These are phyloP conservation scores for Croton setiger DNA, from an alignment of 441 rosid genomes.

Conservation along the genomic window DNA sequence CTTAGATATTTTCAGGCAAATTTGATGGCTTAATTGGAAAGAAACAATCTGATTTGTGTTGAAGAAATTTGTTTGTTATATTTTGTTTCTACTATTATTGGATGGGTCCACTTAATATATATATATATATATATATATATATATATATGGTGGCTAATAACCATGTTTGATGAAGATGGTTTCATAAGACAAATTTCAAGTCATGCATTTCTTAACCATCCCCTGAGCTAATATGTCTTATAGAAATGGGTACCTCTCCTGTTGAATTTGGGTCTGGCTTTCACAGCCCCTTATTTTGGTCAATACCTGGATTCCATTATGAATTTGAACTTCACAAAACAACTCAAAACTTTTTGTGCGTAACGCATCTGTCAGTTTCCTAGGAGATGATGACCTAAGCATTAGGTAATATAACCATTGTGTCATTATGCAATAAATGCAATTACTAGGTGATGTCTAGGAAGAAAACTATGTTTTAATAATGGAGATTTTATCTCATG, in stretches of 20 bases:
- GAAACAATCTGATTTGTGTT: background rate
- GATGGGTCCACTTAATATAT: background rate
- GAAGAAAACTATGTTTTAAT: constrained; percentile 25
- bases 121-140: background rate
- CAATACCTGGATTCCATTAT: background rate
- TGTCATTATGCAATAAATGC: constrained; percentile 25
- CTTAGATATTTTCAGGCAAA: background rate
- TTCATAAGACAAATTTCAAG: background rate
- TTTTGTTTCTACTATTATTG: background rate
- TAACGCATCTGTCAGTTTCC: constrained; percentile 12
- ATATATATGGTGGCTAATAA: too few species aligned
- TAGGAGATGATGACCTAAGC: constrained; percentile 16
- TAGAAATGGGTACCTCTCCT: background rate
- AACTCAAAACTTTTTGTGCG: constrained; percentile 9
- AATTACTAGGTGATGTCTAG: constrained; percentile 17
- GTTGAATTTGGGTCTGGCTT: background rate
- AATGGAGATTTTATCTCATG: constrained; percentile 16
- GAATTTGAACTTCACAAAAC: constrained; percentile 12
- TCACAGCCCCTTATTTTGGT: constrained; percentile 11
- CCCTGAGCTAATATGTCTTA: background rate
- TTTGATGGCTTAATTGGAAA: background rate
- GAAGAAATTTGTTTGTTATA: background rate
- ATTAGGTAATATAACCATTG: constrained; percentile 7
- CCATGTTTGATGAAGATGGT: background rate
- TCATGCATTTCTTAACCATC: background rate